Percentiles rank a stretch among this genome's conserved stretches.
phyloP scores from a whole-genome alignment of 345 rosid genomes.

The Bruguiera parviflora region DNA sequence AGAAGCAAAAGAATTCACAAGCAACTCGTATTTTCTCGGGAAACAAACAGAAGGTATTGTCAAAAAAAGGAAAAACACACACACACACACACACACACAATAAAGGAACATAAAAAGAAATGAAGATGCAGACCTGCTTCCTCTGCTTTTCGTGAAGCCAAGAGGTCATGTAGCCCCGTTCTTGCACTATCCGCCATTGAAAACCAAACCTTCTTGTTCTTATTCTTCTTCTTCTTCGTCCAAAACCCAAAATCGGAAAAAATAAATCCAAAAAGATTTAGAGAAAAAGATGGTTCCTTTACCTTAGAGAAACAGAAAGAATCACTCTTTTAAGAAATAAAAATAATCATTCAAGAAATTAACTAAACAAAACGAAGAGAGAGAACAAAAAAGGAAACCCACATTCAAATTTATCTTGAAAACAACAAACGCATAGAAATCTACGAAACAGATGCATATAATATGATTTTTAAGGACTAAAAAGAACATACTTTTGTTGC shows the following conservation, averaged over 20 bases:
- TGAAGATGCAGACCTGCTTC: slow-evolving; percentile 56
- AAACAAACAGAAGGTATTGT: background rate
- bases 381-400: background rate
- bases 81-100: slow-evolving; percentile 7
- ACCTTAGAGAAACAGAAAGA: too few relatives aligned
- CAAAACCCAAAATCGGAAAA: background rate
- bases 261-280: background rate
- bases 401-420: background rate
- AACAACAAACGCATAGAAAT: background rate
- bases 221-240: background rate
- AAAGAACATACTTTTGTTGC: background rate
- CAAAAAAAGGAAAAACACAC: background rate
- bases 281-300: too few relatives aligned
- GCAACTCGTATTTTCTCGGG: background rate
- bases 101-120: background rate
- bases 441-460: background rate
- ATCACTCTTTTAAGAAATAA: background rate
- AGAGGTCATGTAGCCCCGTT: slow-evolving; percentile 52
- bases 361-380: background rate
- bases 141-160: slow-evolving; percentile 93
- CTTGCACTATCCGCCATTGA: slow-evolving; percentile 46
- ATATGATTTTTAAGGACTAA: background rate
- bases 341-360: background rate
- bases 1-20: too few relatives aligned
- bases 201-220: background rate